Percentiles rank a stretch among this genome's conserved stretches.
Evolutionary conservation across 2,329 filamentous ascomycete genomes (phyloP).

Genomic region (Sporothrix brunneoviolacea): DNA sequence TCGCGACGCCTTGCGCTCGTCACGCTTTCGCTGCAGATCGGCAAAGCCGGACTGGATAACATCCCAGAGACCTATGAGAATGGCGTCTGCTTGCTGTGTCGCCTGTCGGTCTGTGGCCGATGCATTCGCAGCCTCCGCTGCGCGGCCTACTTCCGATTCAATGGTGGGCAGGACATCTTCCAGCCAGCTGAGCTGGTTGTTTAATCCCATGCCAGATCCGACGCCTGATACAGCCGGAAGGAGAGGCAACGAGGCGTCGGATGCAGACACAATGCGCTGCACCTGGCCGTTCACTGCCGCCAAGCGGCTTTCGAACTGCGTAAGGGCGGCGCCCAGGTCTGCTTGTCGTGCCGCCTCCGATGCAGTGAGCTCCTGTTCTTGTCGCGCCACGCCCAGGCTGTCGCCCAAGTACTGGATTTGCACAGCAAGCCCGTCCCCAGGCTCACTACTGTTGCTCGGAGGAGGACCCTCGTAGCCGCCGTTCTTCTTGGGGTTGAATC

Average conservation of each 20-base stretch:
- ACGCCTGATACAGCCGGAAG: constrained; percentile 52
- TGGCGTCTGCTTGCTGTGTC: constrained; percentile 48
- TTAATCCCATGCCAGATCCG: constrained; percentile 48
- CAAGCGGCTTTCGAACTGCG: constrained; percentile 49
- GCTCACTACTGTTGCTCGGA: constrained; percentile 30
- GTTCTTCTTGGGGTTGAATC: constrained; percentile 52
- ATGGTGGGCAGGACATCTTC: constrained; percentile 51
- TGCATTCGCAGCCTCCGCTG: constrained; percentile 26
- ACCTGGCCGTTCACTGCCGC: constrained; percentile 59
- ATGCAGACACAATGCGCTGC: constrained; percentile 46
- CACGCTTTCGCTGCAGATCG: constrained; percentile 47
- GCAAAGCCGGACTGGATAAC: constrained; percentile 50
- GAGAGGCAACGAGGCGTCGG: constrained; percentile 38
- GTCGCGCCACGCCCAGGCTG: constrained; percentile 53
- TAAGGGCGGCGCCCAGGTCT: constrained; percentile 22
- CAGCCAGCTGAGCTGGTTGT: constrained; percentile 64
- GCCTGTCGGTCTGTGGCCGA: constrained; percentile 32
- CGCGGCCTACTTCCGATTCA: constrained; percentile 36
- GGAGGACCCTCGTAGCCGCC: constrained; percentile 39
- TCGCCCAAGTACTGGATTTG: constrained; percentile 68
- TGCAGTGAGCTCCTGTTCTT: constrained; percentile 40
- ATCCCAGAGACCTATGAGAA: constrained; percentile 51
- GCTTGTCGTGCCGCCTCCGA: constrained; percentile 18
- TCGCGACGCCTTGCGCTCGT: constrained; percentile 45
- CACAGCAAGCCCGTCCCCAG: constrained; percentile 40